Conservation (phyloP, 75 land plant genomes). For the Cunninghamia lanceolata region DNA sequence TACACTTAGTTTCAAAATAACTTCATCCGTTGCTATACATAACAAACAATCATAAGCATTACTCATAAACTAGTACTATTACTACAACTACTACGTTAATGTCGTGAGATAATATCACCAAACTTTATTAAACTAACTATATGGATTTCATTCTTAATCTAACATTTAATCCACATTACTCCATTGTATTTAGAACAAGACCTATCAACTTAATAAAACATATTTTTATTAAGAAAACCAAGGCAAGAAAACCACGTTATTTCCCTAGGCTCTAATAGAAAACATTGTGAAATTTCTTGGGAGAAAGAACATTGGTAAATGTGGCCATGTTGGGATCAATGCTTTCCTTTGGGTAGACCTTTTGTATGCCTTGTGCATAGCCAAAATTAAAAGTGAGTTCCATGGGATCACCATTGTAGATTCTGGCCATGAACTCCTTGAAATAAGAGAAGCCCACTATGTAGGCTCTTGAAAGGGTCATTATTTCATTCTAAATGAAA, state of each 20-base stretch:
- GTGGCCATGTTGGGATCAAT: constrained; percentile 44
- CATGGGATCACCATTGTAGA: neutral
- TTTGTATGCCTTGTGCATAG: constrained; percentile 34
- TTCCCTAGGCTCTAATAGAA: constrained; percentile 34
- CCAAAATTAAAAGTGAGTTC: constrained; percentile 41
- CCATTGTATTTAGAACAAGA: no score
- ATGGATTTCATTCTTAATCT: no score
- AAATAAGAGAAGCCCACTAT: constrained; percentile 58
- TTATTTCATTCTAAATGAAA: constrained; percentile 46
- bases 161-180: no score
- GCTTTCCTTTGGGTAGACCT: constrained; percentile 43
- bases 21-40: no score
- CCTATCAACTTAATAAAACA: no score
- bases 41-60: no score
- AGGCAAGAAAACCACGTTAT: constrained; percentile 51
- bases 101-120: no score
- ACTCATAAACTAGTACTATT: no score
- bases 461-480: constrained; percentile 57
- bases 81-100: no score
- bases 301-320: constrained; percentile 59
- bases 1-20: no score
- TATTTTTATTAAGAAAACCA: no score
- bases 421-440: constrained; percentile 27
- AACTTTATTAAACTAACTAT: no score
- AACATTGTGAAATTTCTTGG: constrained; percentile 62